Percentiles rank a stretch among this genome's conserved stretches.
phyloP scores from a whole-genome alignment of 2,329 filamentous ascomycete genomes.

The Xylaria polymorpha region DNA sequence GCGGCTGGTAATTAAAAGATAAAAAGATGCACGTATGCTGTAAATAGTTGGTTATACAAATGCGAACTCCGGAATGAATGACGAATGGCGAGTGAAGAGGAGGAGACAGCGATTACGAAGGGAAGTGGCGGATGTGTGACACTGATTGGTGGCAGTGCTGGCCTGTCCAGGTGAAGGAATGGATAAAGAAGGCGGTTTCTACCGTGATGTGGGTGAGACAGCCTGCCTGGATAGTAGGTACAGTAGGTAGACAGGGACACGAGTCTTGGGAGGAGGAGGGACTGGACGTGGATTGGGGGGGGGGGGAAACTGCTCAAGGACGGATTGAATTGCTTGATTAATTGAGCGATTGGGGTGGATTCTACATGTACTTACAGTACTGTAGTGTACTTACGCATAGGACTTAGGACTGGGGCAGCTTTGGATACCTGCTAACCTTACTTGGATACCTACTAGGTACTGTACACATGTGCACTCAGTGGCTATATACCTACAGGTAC shows the following conservation, averaged over 20 bases:
- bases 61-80: slow-evolving; percentile 42
- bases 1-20: slow-evolving; percentile 13
- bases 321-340: slow-evolving; percentile 5
- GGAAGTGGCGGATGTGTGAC: slow-evolving; percentile 29
- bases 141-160: slow-evolving; percentile 38
- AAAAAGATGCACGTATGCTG: slow-evolving; percentile 8
- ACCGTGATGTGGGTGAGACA: slow-evolving; percentile 26
- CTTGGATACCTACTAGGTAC: neutral
- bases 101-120: slow-evolving; percentile 27
- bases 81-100: slow-evolving; percentile 36
- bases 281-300: slow-evolving; percentile 9
- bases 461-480: too few species aligned
- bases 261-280: neutral
- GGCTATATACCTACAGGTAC: too few species aligned
- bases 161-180: slow-evolving; percentile 29
- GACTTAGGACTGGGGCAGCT: too few species aligned
- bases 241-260: slow-evolving; percentile 9
- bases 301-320: too few species aligned
- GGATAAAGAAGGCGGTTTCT: slow-evolving; percentile 26
- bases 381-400: too few species aligned
- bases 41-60: slow-evolving; percentile 21
- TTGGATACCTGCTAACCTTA: neutral
- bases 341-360: slow-evolving; percentile 16
- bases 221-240: neutral
- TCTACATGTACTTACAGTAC: neutral